Evolutionary conservation across 2,329 filamentous ascomycete genomes (phyloP).

Genomic region (Pseudogymnoascus sp.): DNA sequence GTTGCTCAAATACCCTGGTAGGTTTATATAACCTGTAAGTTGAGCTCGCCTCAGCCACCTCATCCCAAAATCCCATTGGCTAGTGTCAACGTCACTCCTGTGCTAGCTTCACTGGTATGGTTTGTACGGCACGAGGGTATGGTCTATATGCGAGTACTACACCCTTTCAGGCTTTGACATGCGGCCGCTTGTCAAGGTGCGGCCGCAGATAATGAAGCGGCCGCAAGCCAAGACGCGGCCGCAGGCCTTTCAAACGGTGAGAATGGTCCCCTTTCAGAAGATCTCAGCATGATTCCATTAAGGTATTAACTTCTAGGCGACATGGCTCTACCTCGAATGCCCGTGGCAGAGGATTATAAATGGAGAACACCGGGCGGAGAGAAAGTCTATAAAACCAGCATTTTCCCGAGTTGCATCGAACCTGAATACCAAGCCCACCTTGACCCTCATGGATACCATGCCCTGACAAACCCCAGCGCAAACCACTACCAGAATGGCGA

Average conservation of each 20-base stretch:
- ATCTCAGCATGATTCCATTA: background rate
- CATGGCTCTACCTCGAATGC: background rate
- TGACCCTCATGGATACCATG: conserved; percentile 28
- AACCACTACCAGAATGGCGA: conserved; percentile 50
- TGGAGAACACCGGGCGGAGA: background rate
- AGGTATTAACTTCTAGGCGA: background rate
- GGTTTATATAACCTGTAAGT: background rate
- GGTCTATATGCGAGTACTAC: background rate
- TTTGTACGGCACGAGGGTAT: background rate
- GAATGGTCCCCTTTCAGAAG: background rate
- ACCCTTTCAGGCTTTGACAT: background rate
- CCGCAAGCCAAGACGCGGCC: conserved; percentile 1
- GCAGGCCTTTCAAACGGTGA: background rate
- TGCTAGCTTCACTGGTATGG: background rate
- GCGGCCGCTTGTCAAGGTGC: background rate
- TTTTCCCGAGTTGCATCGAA: background rate
- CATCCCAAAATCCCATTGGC: background rate
- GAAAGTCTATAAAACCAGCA: background rate
- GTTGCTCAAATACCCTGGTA: background rate
- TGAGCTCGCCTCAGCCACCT: background rate
- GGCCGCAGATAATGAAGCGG: background rate
- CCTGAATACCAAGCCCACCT: conserved; percentile 5
- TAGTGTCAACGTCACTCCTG: background rate
- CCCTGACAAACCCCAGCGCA: conserved; percentile 33
- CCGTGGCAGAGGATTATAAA: background rate